A percentile compares a stretch with the other conserved stretches of the same genome.
phyloP scores from a whole-genome alignment of 1,139 yeast genomes.

The Trichomonascaceae sp. region DNA sequence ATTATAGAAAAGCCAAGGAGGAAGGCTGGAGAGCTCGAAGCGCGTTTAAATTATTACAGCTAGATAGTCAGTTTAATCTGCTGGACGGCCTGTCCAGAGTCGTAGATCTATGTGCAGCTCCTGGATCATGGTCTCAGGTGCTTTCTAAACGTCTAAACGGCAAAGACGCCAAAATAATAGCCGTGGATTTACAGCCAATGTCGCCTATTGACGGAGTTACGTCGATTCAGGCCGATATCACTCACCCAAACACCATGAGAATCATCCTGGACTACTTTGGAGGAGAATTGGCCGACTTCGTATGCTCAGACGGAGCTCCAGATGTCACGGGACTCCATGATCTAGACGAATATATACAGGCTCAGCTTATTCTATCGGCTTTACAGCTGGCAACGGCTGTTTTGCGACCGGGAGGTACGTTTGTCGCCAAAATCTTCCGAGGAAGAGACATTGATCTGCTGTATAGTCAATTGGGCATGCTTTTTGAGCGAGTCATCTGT shows the following conservation, averaged over 20 bases:
- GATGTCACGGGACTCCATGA: slow-evolving; percentile 98
- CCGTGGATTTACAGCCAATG: slow-evolving; percentile 97
- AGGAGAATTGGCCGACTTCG: slow-evolving; percentile 91
- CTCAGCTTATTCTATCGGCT: slow-evolving; percentile 86
- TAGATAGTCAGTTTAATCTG: slow-evolving; percentile 81
- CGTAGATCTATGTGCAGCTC: slow-evolving; percentile 97
- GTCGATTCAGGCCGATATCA: slow-evolving; percentile 90
- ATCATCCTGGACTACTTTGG: slow-evolving; percentile 74
- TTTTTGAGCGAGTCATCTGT: slow-evolving; percentile 82
- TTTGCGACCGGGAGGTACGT: slow-evolving; percentile 80
- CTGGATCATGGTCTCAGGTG: slow-evolving; percentile 98
- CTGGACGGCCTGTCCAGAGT: slow-evolving; percentile 72
- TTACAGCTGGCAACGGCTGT: slow-evolving; percentile 85
- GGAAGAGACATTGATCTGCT: slow-evolving; percentile 91
- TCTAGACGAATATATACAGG: slow-evolving; percentile 92
- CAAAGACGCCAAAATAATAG: slow-evolving; percentile 61
- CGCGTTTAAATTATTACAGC: slow-evolving; percentile 84
- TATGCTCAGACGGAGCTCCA: slow-evolving; percentile 97
- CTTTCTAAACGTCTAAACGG: slow-evolving; percentile 40
- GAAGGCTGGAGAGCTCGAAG: slow-evolving; percentile 97
- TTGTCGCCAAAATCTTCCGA: slow-evolving; percentile 92
- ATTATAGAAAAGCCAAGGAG: slow-evolving; percentile 88
- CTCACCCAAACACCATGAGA: slow-evolving; percentile 83
- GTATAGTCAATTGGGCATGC: slow-evolving; percentile 78
- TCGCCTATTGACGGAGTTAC: slow-evolving; percentile 86